Percentiles rank a stretch among this genome's conserved stretches.
Evolutionary conservation across 345 rosid genomes (phyloP).

Genomic region (Alliaria petiolata): DNA sequence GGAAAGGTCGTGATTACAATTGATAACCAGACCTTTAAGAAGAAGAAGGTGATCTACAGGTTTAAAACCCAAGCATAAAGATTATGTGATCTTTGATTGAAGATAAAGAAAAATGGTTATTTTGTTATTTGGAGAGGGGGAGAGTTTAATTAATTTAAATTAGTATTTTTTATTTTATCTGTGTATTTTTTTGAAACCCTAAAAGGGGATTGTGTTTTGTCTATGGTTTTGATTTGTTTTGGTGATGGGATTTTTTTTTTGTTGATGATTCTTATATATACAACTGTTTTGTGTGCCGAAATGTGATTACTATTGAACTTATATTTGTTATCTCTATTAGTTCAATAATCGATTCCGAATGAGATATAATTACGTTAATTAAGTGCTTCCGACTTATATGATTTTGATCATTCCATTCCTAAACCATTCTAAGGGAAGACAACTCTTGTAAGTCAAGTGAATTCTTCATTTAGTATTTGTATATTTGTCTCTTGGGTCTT

Average conservation of each 20-base stretch:
- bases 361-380: background rate
- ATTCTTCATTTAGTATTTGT: background rate
- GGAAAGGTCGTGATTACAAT: constrained; percentile 71
- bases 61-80: constrained; percentile 56
- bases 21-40: constrained; percentile 69
- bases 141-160: constrained; percentile 8
- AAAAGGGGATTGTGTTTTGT: constrained; percentile 26
- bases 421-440: no score
- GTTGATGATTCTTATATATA: constrained; percentile 25
- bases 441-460: no score
- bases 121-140: background rate
- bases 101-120: background rate
- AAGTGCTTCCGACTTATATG: background rate
- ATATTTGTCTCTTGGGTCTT: background rate
- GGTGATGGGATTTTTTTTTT: constrained; percentile 22
- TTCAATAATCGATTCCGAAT: background rate
- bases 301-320: background rate
- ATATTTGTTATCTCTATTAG: background rate
- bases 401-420: background rate
- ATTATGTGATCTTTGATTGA: background rate
- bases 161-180: constrained; percentile 9
- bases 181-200: constrained; percentile 13
- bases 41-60: constrained; percentile 85
- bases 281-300: constrained; percentile 22
- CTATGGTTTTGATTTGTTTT: constrained; percentile 24